Evolutionary conservation across 2,329 filamentous ascomycete species (phyloP).

Genomic region (Penicillium sp.): DNA sequence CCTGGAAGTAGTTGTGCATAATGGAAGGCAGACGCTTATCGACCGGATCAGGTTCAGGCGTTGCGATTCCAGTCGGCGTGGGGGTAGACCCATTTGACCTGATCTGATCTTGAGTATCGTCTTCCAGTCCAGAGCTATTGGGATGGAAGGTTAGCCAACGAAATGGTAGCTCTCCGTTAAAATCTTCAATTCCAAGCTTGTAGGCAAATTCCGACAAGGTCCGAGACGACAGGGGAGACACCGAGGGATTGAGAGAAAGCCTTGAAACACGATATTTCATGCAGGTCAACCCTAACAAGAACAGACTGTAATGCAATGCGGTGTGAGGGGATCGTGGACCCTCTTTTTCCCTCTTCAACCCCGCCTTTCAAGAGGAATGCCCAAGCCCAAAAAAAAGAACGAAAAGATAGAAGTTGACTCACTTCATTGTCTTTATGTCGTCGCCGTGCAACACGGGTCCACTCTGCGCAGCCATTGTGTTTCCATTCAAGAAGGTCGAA

Average conservation of each 20-base stretch:
- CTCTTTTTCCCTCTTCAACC: constrained; percentile 10
- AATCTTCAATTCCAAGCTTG: neutral
- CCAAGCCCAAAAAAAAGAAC: neutral
- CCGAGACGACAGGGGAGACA: neutral
- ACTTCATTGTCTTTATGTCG: constrained; percentile 62
- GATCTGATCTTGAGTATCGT: constrained; percentile 46
- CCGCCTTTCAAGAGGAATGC: constrained; percentile 1
- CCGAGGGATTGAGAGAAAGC: neutral
- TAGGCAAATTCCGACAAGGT: constrained; percentile 13
- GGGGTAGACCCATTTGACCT: constrained; percentile 80
- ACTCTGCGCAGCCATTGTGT: constrained; percentile 46
- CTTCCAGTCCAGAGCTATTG: constrained; percentile 37
- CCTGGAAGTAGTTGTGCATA: constrained; percentile 97
- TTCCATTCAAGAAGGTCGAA: constrained; percentile 36
- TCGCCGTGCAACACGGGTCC: constrained; percentile 54
- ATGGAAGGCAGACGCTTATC: constrained; percentile 96
- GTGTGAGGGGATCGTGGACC: constrained; percentile 19
- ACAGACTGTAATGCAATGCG: constrained; percentile 19
- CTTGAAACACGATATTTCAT: constrained; percentile 9
- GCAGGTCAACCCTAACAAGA: constrained; percentile 9
- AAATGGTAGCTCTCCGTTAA: neutral
- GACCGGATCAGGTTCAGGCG: constrained; percentile 86
- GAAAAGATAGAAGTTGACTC: constrained; percentile 37
- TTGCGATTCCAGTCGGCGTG: constrained; percentile 72
- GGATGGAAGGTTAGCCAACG: constrained; percentile 30